Evolutionary conservation across 495 filamentous ascomycete genomes (phyloP).

Genomic region (Penicillium malachiteum): DNA sequence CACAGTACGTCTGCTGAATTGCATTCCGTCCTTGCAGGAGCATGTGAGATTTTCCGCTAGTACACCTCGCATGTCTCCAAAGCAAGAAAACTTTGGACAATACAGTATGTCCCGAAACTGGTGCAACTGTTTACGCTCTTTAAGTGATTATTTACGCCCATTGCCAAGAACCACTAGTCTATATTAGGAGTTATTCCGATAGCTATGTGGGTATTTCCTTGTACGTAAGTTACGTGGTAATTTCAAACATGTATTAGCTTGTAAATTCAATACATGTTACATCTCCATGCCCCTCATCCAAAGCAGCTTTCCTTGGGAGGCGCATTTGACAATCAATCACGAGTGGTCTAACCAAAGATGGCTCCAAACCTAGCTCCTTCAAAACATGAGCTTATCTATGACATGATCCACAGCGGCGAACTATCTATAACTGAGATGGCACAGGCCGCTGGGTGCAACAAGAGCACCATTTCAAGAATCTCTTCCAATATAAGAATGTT

Average conservation of each 20-base stretch:
- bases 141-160: neutral
- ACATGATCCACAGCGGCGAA: constrained; percentile 18
- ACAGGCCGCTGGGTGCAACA: constrained; percentile 18
- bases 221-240: neutral
- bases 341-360: constrained; percentile 5
- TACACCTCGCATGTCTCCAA: too few relatives aligned
- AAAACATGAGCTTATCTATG: constrained; percentile 14
- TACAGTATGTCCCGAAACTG: neutral
- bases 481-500: constrained; percentile 29
- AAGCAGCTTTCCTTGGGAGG: neutral
- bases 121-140: neutral
- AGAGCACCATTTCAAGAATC: constrained; percentile 24
- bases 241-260: neutral
- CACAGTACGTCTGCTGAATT: too few relatives aligned
- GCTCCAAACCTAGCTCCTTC: constrained; percentile 15
- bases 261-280: neutral
- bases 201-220: neutral
- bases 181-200: neutral
- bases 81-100: too few relatives aligned
- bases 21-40: too few relatives aligned
- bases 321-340: constrained; percentile 4
- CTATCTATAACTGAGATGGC: constrained; percentile 17
- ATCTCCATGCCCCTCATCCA: neutral
- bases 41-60: too few relatives aligned
- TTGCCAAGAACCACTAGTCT: neutral